Evolutionary conservation across 345 rosid species (phyloP).

Genomic region (Pistacia atlantica): DNA sequence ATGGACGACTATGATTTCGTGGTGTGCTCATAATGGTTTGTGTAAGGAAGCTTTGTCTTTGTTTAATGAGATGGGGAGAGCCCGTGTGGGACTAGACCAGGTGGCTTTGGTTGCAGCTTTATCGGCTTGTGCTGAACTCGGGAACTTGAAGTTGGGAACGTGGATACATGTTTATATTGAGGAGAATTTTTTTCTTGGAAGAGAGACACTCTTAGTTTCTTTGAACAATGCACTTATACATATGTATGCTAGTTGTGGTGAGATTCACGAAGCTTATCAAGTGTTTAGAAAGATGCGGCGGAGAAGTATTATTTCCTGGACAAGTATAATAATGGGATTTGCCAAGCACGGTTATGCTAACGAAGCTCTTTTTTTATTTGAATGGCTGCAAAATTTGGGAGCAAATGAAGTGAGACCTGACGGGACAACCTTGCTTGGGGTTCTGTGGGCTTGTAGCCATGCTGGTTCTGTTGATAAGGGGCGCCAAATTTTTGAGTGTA

Average conservation of each 20-base stretch:
- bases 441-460: constrained; percentile 52
- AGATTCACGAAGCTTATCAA: constrained; percentile 38
- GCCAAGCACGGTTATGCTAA: constrained; percentile 43
- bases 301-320: constrained; percentile 44
- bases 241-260: constrained; percentile 56
- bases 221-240: constrained; percentile 45
- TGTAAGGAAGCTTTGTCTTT: constrained; percentile 39
- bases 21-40: constrained; percentile 33
- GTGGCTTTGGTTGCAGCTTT: constrained; percentile 38
- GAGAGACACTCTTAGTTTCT: constrained; percentile 27
- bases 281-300: constrained; percentile 35
- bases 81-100: constrained; percentile 34
- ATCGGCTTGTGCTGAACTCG: constrained; percentile 46
- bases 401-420: constrained; percentile 36
- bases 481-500: constrained; percentile 26
- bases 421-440: constrained; percentile 41
- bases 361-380: constrained; percentile 42
- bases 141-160: constrained; percentile 39
- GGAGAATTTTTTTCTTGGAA: constrained; percentile 13
- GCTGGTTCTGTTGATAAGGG: constrained; percentile 45
- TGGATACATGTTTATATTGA: constrained; percentile 40
- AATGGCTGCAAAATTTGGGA: constrained; percentile 42
- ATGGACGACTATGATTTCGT: constrained; percentile 46
- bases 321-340: constrained; percentile 41
- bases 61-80: constrained; percentile 41